phyloP scores from a whole-genome alignment of 768 basidiomycete genomes.

The Tricholoma terreum region DNA sequence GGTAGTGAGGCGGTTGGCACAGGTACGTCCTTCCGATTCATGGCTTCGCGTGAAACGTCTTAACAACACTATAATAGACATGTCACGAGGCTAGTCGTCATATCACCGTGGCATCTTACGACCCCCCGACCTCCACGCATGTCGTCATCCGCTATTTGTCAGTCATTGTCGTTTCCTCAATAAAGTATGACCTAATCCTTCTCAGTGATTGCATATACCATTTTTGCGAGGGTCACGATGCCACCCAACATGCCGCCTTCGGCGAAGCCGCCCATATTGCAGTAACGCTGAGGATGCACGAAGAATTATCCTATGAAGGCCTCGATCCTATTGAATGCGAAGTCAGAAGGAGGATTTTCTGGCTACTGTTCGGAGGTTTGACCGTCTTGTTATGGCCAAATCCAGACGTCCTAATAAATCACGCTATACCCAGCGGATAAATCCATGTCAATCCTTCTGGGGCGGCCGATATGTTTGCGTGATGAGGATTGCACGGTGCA shows the following conservation, averaged over 20 bases:
- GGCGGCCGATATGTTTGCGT: constrained; percentile 79
- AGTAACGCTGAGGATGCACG: constrained; percentile 80
- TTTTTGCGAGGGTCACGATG: constrained; percentile 86
- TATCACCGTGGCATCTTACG: constrained; percentile 76
- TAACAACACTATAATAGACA: constrained; percentile 36
- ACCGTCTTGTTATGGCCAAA: constrained; percentile 8
- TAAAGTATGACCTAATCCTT: constrained; percentile 7
- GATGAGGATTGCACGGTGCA: constrained; percentile 91
- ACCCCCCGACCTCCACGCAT: constrained; percentile 80
- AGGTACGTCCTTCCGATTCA: constrained; percentile 26
- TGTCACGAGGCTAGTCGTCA: constrained; percentile 83
- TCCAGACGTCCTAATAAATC: constrained; percentile 6
- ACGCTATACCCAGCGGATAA: constrained; percentile 63
- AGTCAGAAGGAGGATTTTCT: constrained; percentile 82
- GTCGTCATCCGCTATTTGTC: constrained; percentile 89
- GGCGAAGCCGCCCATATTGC: constrained; percentile 86
- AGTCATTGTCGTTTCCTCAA: constrained; percentile 26
- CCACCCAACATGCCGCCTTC: constrained; percentile 83
- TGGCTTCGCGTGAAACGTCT: neutral
- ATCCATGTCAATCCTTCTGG: constrained; percentile 82
- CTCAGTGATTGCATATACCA: constrained; percentile 79
- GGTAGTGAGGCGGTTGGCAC: constrained; percentile 80
- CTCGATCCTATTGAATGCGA: constrained; percentile 87
- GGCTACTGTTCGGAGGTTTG: constrained; percentile 85
- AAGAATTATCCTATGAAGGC: constrained; percentile 78